phyloP scores from a whole-genome alignment of 495 filamentous ascomycete species.

The Neurospora sp. region DNA sequence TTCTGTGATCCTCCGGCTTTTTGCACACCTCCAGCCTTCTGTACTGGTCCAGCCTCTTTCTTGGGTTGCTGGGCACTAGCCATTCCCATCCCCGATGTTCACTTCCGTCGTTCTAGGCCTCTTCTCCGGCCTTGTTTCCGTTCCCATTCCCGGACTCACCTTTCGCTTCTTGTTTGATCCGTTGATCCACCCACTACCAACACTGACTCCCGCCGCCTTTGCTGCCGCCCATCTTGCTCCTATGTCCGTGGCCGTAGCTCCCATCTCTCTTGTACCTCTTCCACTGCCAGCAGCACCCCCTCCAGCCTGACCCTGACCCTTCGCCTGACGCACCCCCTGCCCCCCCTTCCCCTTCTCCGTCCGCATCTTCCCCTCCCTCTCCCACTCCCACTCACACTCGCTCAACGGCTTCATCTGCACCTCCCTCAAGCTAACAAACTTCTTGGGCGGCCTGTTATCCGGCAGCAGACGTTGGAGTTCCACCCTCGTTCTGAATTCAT shows the following conservation, averaged over 20 bases:
- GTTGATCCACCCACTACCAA: not conserved
- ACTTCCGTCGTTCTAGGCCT: not conserved
- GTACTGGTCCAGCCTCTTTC: not conserved
- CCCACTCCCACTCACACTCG: not conserved
- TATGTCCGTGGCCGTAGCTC: not conserved
- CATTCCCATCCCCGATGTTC: not conserved
- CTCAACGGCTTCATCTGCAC: not conserved
- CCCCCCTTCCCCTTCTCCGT: too few species aligned
- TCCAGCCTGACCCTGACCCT: not conserved
- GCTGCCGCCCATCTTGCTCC: not conserved
- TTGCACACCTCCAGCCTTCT: not conserved
- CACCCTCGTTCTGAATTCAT: not conserved
- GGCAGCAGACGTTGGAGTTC: not conserved
- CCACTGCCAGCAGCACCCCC: not conserved
- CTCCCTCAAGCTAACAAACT: not conserved
- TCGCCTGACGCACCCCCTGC: too few species aligned
- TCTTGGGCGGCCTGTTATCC: rapidly evolving
- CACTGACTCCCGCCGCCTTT: not conserved
- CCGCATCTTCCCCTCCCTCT: not conserved
- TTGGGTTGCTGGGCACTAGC: not conserved
- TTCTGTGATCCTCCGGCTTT: not conserved
- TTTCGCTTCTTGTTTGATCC: not conserved
- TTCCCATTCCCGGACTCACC: not conserved
- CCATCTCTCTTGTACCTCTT: not conserved
- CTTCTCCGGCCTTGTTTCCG: not conserved